Percentiles rank a stretch among this genome's conserved stretches.
These are phyloP conservation scores for Ceratobasidium theobromae DNA, from an alignment of 1,284 basidiomycete genomes.

Conservation along the genomic window DNA sequence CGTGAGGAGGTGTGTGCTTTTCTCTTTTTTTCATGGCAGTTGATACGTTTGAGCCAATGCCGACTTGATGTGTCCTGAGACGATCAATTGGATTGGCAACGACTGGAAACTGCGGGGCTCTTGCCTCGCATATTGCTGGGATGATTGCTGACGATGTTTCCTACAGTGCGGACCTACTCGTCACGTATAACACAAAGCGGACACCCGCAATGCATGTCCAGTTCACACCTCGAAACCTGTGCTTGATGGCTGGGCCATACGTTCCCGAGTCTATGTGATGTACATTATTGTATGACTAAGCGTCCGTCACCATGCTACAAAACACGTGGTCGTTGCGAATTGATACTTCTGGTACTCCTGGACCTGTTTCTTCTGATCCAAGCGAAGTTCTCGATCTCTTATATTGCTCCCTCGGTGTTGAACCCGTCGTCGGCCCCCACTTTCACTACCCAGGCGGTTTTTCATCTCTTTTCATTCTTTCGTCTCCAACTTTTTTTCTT, in stretches of 20 bases:
- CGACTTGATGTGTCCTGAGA: too few relatives aligned
- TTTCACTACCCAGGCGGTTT: conserved; percentile 24
- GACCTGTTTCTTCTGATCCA: conserved; percentile 10
- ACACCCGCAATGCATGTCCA: conserved; percentile 91
- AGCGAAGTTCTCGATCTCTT: neutral
- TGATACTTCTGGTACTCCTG: conserved; percentile 10
- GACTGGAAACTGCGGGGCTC: conserved; percentile 41
- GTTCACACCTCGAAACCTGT: conserved; percentile 93
- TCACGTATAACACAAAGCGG: conserved; percentile 92
- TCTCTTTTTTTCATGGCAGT: conserved; percentile 5
- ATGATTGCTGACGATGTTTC: conserved; percentile 34
- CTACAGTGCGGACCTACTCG: conserved; percentile 77
- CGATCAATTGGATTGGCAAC: conserved; percentile 24
- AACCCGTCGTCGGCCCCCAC: conserved; percentile 33
- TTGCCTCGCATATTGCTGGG: conserved; percentile 1
- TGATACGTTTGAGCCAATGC: too few relatives aligned
- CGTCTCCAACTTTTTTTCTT: conserved; percentile 36
- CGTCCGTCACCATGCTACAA: conserved; percentile 10
- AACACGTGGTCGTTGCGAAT: conserved; percentile 28
- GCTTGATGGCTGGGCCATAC: conserved; percentile 74
- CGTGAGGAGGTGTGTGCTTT: conserved; percentile 31
- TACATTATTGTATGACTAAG: neutral
- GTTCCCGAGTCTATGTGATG: conserved; percentile 23
- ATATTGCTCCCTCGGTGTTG: neutral
- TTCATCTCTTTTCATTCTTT: conserved; percentile 31